Base-by-base conservation (phyloP, 2,329 filamentous ascomycete species). In the Pseudocercospora musae region DNA sequence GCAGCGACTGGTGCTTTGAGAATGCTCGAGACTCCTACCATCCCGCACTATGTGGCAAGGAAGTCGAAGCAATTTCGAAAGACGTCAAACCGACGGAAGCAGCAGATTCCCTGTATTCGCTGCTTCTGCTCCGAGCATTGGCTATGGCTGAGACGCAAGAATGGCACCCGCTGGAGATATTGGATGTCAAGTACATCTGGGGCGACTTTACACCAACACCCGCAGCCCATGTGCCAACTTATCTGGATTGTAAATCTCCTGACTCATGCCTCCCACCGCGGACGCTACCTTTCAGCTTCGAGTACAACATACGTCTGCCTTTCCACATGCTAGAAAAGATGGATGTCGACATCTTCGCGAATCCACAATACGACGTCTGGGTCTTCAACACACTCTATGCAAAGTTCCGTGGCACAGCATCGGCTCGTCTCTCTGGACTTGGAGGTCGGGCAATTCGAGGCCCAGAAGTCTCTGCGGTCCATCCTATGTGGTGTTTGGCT, bases 401-500 rank as follows among this genome's bases (percentile, higher is more conserved):
- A 67, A 98, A 98, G 75, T 96, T 97, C 76, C 86, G 95, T 23
- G 95, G 92, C 57, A 96, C 93, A 0, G 95, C 95, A 0, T 96
- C 92, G 1, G 94, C 93, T 4, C 85, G 91, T 42, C 88, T 95
- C 68, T 92, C 86, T 65, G 75, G 75, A 4, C 62, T 69, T 3
- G 72, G 70, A 13, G 73, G 81, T 54, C 75, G 79, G 4, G 84
- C 83, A 0, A 90, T 94, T 66, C 91, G 92, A 2, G 86, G 91
- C 9, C 94, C 95, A 0, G 95, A 98, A 71, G 89, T 96, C 4
- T 92, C 91, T 27, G 94, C 94, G 27, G 93, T 98, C 27, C 93
- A 98, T 78, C 92, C 94, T 1, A 87, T 96, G 69, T 99, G 95
- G 92, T 98, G 93, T 77, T 82, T 98, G 29, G 93, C 94, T 27